Evolutionary conservation across 1,139 yeast species (phyloP).

Genomic region (Lodderomyces orthopsilosis): DNA sequence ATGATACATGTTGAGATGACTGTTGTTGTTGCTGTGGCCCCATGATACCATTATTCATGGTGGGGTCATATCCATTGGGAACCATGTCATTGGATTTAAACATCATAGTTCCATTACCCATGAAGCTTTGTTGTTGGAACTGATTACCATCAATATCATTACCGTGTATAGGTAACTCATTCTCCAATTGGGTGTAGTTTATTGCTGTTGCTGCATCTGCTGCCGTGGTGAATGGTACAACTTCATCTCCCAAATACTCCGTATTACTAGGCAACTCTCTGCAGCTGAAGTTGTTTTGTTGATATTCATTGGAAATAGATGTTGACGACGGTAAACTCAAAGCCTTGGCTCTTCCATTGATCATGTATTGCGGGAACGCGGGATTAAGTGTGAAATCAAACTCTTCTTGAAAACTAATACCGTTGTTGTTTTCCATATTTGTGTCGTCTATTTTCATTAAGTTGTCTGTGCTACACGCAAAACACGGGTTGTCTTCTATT

Average conservation of each 20-base stretch:
- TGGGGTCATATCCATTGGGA: background rate
- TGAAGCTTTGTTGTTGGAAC: background rate
- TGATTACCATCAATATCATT: background rate
- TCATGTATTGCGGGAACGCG: constrained; percentile 3
- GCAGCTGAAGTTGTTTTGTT: background rate
- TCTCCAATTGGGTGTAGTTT: constrained; percentile 3
- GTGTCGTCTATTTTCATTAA: background rate
- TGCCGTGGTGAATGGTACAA: background rate
- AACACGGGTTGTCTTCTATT: background rate
- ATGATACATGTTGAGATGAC: background rate
- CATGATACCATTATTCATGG: background rate
- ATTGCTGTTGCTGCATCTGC: background rate
- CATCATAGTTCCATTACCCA: background rate
- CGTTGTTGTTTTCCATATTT: background rate
- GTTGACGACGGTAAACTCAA: constrained; percentile 1
- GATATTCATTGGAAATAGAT: background rate
- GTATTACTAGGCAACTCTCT: constrained; percentile 5
- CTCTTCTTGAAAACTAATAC: constrained; percentile 23
- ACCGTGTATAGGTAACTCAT: background rate
- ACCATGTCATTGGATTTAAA: background rate
- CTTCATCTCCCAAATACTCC: background rate
- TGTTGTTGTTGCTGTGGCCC: background rate
- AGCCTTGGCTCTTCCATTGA: background rate
- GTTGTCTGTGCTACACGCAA: background rate
- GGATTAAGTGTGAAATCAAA: constrained; percentile 30